These are phyloP conservation scores for Salix purpurea DNA, from an alignment of 345 rosid species.

Conservation along the genomic window DNA sequence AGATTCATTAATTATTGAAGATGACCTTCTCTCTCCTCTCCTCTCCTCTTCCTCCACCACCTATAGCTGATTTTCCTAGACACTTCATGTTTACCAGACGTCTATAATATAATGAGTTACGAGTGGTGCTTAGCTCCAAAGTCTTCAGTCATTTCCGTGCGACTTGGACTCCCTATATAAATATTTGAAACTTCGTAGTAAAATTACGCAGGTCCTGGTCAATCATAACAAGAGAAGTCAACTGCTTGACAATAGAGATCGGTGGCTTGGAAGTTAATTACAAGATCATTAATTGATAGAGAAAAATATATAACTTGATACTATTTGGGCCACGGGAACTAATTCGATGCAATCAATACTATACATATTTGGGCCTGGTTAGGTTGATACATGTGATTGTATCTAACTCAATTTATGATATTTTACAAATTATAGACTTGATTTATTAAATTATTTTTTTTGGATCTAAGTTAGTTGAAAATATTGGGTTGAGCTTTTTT, in stretches of 20 bases:
- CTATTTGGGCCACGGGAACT: too few relatives aligned
- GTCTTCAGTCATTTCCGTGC: neutral
- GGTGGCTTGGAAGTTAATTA: too few relatives aligned
- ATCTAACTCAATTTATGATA: too few relatives aligned
- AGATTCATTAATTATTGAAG: conserved; percentile 14
- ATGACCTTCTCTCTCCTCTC: conserved; percentile 8
- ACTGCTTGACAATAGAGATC: neutral
- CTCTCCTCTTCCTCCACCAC: neutral
- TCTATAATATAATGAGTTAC: neutral
- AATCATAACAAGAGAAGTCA: neutral
- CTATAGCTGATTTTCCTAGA: neutral
- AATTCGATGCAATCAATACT: too few relatives aligned
- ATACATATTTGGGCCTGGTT: too few relatives aligned
- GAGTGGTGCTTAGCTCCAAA: neutral
- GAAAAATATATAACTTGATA: too few relatives aligned
- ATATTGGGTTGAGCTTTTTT: too few relatives aligned
- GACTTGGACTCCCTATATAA: neutral
- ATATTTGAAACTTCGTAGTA: neutral
- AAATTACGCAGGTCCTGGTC: neutral
- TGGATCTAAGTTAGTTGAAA: too few relatives aligned
- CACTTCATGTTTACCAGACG: neutral
- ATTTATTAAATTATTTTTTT: too few relatives aligned
- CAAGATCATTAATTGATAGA: too few relatives aligned
- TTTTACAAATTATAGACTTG: too few relatives aligned
- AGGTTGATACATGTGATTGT: too few relatives aligned